Evolutionary conservation across 305 asterid species (phyloP).

Genomic region (Solanum hybrid): DNA sequence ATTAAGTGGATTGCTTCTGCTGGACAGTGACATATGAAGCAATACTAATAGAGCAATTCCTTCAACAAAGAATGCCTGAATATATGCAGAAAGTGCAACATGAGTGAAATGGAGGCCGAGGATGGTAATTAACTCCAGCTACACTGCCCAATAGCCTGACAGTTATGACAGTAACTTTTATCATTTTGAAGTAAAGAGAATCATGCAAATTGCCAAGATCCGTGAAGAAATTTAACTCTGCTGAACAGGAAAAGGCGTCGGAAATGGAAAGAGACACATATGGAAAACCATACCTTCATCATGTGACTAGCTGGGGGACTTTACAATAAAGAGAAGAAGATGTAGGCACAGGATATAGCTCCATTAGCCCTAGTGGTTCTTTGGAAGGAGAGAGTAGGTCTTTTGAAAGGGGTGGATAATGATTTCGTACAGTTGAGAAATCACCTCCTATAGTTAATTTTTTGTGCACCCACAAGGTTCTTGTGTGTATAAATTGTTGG

Average conservation of each 20-base stretch:
- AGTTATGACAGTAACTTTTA: not conserved
- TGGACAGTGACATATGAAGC: not conserved
- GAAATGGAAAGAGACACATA: not conserved
- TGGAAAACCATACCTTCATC: not conserved
- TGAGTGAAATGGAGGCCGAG: not conserved
- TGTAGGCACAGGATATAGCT: not conserved
- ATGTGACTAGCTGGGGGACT: not conserved
- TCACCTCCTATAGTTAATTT: not conserved
- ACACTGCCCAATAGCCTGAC: not conserved
- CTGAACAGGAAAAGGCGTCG: not conserved
- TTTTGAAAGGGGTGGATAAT: not conserved
- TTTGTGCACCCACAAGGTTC: not conserved
- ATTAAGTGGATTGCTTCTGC: slow-evolving; percentile 1
- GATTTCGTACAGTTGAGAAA: not conserved
- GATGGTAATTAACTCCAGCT: not conserved
- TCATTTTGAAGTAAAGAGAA: not conserved
- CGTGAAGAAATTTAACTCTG: not conserved
- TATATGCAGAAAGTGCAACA: not conserved
- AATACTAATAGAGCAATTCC: not conserved
- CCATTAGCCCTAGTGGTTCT: not conserved
- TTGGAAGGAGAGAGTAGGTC: slow-evolving; percentile 1
- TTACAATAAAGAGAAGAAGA: not conserved
- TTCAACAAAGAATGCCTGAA: not conserved
- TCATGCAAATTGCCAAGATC: not conserved
- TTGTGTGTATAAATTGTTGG: not conserved